Conservation (phyloP, 192 early-diverging fungal species). For the Coemansia sp. region DNA sequence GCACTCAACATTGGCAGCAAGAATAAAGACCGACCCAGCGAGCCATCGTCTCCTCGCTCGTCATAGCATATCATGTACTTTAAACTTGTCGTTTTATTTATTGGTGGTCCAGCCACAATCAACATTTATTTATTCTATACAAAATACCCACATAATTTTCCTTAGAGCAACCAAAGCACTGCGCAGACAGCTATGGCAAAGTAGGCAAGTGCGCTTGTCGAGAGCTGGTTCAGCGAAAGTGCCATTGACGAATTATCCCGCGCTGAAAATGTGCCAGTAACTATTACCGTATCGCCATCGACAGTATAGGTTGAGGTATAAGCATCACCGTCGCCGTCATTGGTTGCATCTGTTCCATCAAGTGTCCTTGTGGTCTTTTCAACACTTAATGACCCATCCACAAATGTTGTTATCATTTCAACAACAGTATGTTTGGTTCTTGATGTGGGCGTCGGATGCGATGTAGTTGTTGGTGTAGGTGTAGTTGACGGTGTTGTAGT, state of each 20-base stretch:
- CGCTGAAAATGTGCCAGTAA: conserved; percentile 21
- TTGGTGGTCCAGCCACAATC: too few relatives aligned
- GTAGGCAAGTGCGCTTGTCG: too few relatives aligned
- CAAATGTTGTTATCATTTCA: conserved; percentile 26
- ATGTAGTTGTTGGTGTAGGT: not conserved
- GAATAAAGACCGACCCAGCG: not conserved
- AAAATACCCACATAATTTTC: too few relatives aligned
- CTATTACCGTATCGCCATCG: conserved; percentile 27
- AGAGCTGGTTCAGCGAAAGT: too few relatives aligned
- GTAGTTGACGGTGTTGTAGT: not conserved
- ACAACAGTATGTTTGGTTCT: conserved; percentile 26
- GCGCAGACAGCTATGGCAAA: too few relatives aligned
- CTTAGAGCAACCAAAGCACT: too few relatives aligned
- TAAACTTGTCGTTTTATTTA: too few relatives aligned
- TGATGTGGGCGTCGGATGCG: conserved; percentile 1
- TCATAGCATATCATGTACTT: not conserved
- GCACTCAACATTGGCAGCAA: conserved; percentile 21
- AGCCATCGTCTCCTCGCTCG: not conserved
- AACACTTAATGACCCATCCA: conserved; percentile 22
- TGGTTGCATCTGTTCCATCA: not conserved
- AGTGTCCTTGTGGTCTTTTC: conserved; percentile 22
- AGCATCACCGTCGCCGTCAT: not conserved
- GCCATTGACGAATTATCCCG: not conserved
- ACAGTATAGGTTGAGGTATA: conserved; percentile 31
- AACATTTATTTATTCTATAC: too few relatives aligned